phyloP scores from a whole-genome alignment of 306 rosid genomes.

The Quillaja saponaria region DNA sequence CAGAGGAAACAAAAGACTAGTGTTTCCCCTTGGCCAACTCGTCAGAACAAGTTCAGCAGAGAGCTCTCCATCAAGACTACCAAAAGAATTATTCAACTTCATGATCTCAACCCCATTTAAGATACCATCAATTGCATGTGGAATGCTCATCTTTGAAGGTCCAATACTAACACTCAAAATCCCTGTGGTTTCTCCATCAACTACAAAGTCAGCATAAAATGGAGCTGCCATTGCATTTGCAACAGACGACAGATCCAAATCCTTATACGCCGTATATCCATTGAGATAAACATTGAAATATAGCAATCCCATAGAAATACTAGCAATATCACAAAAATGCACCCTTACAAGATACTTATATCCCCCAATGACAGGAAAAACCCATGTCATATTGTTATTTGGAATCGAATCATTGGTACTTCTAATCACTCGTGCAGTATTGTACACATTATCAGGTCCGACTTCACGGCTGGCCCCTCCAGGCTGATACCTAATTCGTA shows the following conservation, averaged over 20 bases:
- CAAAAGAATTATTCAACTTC: slow-evolving; percentile 41
- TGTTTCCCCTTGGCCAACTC: slow-evolving; percentile 32
- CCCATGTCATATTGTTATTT: slow-evolving; percentile 74
- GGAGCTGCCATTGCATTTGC: slow-evolving; percentile 64
- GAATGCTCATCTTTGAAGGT: slow-evolving; percentile 60
- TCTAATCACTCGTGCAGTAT: slow-evolving; percentile 68
- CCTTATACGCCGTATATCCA: slow-evolving; percentile 51
- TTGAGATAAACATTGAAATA: slow-evolving; percentile 85
- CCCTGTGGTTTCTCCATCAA: slow-evolving; percentile 48
- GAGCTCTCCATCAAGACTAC: slow-evolving; percentile 50
- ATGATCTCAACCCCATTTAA: slow-evolving; percentile 46
- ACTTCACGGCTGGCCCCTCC: slow-evolving; percentile 91
- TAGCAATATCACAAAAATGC: slow-evolving; percentile 94
- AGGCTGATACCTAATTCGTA: slow-evolving; percentile 56
- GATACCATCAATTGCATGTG: too few species aligned
- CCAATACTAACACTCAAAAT: slow-evolving; percentile 56
- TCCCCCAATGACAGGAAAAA: slow-evolving; percentile 55
- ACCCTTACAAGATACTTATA: slow-evolving; percentile 63
- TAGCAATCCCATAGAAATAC: slow-evolving; percentile 61
- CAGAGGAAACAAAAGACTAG: slow-evolving; percentile 38
- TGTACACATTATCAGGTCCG: slow-evolving; percentile 88
- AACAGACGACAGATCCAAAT: slow-evolving; percentile 64
- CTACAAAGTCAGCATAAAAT: slow-evolving; percentile 64
- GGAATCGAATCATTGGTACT: slow-evolving; percentile 65
- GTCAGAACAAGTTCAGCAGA: slow-evolving; percentile 39